Base-by-base conservation (phyloP, 768 basidiomycete genomes). In the Hygrophorus pudorinus region DNA sequence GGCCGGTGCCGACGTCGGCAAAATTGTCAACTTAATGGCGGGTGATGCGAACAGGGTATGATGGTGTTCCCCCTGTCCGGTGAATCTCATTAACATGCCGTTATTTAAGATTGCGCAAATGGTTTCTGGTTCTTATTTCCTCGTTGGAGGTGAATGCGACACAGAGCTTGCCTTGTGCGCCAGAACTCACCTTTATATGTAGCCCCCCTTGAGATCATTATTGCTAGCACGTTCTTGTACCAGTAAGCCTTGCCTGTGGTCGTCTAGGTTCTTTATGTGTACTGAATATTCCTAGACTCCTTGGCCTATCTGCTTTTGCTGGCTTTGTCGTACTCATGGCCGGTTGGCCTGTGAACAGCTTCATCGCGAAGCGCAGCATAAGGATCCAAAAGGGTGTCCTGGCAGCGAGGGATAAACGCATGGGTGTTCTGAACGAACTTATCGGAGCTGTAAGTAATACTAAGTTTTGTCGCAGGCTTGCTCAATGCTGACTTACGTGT, bases 21-120 rank as follows among this genome's bases (percentile, higher is more conserved):
- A 92, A 59, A 87, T 93, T 42, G 86, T 92, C 44, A 88, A 89
- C 51, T 62, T 92, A 29, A 93, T 93, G 88, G 79, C 85, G 11
- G 78, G 76, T 5, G 86, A 89, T 56, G 78, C 80, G 2, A 82
- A 79, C 54, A 64, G 71, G 38, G 70, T 75, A 38, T 31, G 63
- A 30, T 13, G 14, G 10, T 8, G 17, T 11, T 32, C 16, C 8
- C 3, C 21, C 20, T 38, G 18, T 4, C 17, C 21, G 5, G n/a
- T 1, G 28, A 32, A 21, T 4, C 6, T 16, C 33, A 16, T 24
- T 16, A 27, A 13, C 10, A 11, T 32, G 33, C 17, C 5, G 38
- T 35, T 36, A 6, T 24, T 33, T 10, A 45, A 71, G 67, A 60
- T 83, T 45, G 63, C 76, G 2, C 68, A 69, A 63, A 76, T 71